Evolutionary conservation across 139 green algal species (phyloP).

Genomic region (Pycnococcus provasolii): DNA sequence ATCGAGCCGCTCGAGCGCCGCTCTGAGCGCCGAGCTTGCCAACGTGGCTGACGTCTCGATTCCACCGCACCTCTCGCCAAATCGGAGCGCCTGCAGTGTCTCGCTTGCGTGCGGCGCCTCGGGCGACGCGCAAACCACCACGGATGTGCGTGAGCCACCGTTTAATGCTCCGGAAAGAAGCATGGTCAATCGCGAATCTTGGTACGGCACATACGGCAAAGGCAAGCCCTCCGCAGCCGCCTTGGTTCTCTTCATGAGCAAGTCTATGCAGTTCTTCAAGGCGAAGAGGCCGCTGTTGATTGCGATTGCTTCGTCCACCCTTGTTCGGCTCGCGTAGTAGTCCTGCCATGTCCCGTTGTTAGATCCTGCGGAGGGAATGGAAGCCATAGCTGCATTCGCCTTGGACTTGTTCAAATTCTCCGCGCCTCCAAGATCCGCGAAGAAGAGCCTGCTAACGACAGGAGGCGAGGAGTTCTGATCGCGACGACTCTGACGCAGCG

Average conservation of each 20-base stretch:
- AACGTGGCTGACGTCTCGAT: background rate
- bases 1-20: background rate
- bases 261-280: slow-evolving; percentile 30
- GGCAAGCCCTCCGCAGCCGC: slow-evolving; percentile 4
- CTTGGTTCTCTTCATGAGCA: slow-evolving; percentile 3
- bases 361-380: background rate
- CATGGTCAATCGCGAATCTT: slow-evolving; percentile 26
- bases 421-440: slow-evolving; percentile 22
- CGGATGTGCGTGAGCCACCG: slow-evolving; percentile 4
- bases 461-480: background rate
- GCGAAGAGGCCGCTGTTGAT: slow-evolving; percentile 26
- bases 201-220: slow-evolving; percentile 26
- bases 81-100: slow-evolving; percentile 26
- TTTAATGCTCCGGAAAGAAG: slow-evolving; percentile 11
- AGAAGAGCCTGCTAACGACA: slow-evolving; percentile 6
- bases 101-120: slow-evolving; percentile 15
- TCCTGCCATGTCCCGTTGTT: slow-evolving; percentile 2
- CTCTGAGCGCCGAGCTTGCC: background rate
- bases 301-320: slow-evolving; percentile 19
- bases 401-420: slow-evolving; percentile 25
- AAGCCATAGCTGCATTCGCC: slow-evolving; percentile 1
- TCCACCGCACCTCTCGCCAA: slow-evolving; percentile 11
- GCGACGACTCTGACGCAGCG: slow-evolving; percentile 9
- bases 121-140: slow-evolving; percentile 10
- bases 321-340: slow-evolving; percentile 21